Conservation (phyloP, 2,329 filamentous ascomycete genomes). For the Ceratocystis eucalypticola region DNA sequence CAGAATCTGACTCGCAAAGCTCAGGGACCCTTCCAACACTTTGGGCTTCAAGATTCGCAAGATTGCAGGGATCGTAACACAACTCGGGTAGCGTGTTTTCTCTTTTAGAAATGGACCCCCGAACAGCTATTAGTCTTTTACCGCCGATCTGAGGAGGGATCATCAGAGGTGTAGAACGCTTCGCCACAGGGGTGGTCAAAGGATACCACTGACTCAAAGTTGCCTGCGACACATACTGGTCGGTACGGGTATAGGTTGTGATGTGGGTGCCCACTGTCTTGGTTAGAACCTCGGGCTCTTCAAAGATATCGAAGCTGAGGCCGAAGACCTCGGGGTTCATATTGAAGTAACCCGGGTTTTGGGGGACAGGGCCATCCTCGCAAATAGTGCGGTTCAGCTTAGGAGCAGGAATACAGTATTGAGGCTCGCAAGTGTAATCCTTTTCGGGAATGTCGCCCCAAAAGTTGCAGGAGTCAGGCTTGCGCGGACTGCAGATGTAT, state of each 20-base stretch:
- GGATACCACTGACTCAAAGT: neutral
- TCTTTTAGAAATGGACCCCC: neutral
- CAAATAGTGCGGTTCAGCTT: constrained; percentile 21
- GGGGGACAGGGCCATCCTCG: neutral
- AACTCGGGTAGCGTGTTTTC: constrained; percentile 29
- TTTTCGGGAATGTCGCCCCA: constrained; percentile 35
- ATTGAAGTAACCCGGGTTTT: constrained; percentile 46
- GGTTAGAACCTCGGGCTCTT: constrained; percentile 30
- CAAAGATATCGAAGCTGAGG: constrained; percentile 49
- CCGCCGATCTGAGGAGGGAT: neutral
- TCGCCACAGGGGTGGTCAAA: neutral
- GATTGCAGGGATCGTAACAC: constrained; percentile 43
- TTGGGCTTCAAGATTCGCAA: constrained; percentile 34
- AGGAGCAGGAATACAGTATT: constrained; percentile 34
- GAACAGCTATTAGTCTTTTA: neutral
- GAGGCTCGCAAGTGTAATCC: constrained; percentile 34
- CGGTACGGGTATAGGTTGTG: constrained; percentile 36
- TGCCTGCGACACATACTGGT: constrained; percentile 40
- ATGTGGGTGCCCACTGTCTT: constrained; percentile 27
- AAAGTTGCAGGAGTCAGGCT: constrained; percentile 37
- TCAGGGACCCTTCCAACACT: constrained; percentile 32
- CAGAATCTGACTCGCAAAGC: constrained; percentile 34
- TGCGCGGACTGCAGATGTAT: constrained; percentile 39
- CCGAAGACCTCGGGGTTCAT: constrained; percentile 49
- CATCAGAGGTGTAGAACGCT: constrained; percentile 21